Base-by-base conservation (phyloP, 805 yeast species). In the Monosporozyma servazzii region DNA sequence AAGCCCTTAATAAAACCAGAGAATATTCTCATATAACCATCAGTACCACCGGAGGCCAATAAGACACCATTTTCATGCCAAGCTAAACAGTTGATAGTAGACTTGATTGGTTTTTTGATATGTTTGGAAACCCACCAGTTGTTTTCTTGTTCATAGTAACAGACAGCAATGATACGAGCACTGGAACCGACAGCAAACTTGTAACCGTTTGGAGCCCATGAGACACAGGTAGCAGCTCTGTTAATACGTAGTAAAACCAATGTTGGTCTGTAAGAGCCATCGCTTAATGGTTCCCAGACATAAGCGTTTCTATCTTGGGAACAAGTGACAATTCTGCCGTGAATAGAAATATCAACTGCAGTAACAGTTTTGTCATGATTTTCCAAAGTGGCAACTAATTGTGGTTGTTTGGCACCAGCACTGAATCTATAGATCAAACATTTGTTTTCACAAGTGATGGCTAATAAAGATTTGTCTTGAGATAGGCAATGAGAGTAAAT, bases 121-220 rank as follows among this genome's bases (percentile, higher is more conserved):
- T 91, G 99, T 70, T 91, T 91, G 13, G 98, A 88, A 48, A 93
- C 90, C 99, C 99, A 93, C 99, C 99, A 93, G 67, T 93, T 96
- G 68, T 91, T 93, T 62, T 89, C 96, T 55, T 77, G 86, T 71
- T 93, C 99, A 67, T 86, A 93, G 72, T 90, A 93, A 73, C 99
- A 93, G 48, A 93, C 86, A 9, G 98, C 96, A 69, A 93, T 84
- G 56, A 86, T 85, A 54, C 98, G 76, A 45, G 96, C 97, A 46
- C 96, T 88, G 2, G 96, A 86, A 0, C 97, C 99, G 47, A 91
- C 98, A 1, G 99, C 99, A 70, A 93, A 93, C 73, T 93, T 93
- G 64, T 72, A 73, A n/a, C 96, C 98, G 59, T 79, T 80, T 20
- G 98, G 97, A 9, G 96, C 86, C 99, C 99, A 93, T 59, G 81